Base-by-base conservation (phyloP, 2,329 filamentous ascomycete species). In the Xylariaceae sp. region DNA sequence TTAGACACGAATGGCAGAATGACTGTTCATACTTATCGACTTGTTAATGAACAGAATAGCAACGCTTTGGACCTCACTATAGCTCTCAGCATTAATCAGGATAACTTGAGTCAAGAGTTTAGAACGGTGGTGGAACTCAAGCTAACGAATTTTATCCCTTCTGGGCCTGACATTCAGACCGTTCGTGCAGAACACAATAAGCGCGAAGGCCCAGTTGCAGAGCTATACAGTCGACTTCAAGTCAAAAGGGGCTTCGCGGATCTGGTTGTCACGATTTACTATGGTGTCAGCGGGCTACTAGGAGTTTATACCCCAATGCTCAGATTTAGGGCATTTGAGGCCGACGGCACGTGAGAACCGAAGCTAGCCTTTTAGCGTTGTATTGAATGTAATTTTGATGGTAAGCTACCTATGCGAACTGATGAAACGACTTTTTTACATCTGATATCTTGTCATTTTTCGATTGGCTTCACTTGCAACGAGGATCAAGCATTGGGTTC, bases 251-350 rank as follows among this genome's bases (percentile, higher is more conserved):
- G 53, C 10, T 33, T 43, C 13, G 47, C 48, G 7, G 53, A 55
- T 24, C 30, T 55, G 2, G 23, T 51, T 6, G 7, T 55, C 15
- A 43, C 48, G 23, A 4, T 55, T 11, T 48, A 55, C 26, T 47
- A 39, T 21, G 48, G 44, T 9, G 40, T 40, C n/a, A 11, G 9
- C 2, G 8, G 3, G 1, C 7, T 21, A 48, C n/a, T 48, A 16
- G n/a, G n/a, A n/a, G n/a, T n/a, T 8, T 52, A 44, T n/a, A 48
- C 30, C 4, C 48, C 48, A 3, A 47, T 48, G 42, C 48, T 55
- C 3, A 39, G 53, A 29, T 52, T 52, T 26, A 23, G 48, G 5
- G 36, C 48, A 24, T 52, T 52, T 4, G 20, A 44, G 26, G n/a
- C 42, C n/a, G n/a, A n/a, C n/a, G n/a, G n/a, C n/a, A n/a, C n/a